Conservation (phyloP, 139 green algal genomes). For the Volvox africanus region DNA sequence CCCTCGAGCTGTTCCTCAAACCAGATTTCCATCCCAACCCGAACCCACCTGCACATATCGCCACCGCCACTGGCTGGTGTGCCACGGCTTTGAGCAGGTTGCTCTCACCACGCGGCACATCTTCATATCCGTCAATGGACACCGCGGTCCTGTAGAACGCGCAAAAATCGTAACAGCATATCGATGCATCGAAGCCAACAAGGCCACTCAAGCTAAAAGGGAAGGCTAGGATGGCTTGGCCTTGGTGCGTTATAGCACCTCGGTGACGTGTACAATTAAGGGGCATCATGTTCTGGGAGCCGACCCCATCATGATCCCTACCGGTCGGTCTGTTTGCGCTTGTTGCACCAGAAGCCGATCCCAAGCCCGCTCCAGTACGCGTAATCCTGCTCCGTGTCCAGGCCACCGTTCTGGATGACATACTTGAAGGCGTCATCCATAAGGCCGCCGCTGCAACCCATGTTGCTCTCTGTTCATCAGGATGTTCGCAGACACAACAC, state of each 20-base stretch:
- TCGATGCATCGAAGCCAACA: too few relatives aligned
- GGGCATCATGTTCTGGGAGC: too few relatives aligned
- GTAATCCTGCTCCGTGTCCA: conserved; percentile 92
- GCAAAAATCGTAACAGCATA: too few relatives aligned
- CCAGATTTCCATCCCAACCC: too few relatives aligned
- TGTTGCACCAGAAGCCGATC: conserved; percentile 73
- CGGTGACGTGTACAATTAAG: too few relatives aligned
- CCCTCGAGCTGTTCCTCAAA: too few relatives aligned
- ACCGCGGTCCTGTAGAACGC: conserved; percentile 57
- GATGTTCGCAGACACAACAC: too few relatives aligned
- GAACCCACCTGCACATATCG: conserved; percentile 85
- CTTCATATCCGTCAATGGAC: conserved; percentile 92
- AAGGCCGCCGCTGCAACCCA: conserved; percentile 78
- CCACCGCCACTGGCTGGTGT: conserved; percentile 92
- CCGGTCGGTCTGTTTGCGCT: conserved; percentile 55
- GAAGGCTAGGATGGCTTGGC: too few relatives aligned
- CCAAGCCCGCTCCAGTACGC: conserved; percentile 75
- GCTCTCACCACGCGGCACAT: conserved; percentile 75
- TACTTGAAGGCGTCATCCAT: conserved; percentile 91
- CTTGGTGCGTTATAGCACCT: too few relatives aligned
- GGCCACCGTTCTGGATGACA: conserved; percentile 81
- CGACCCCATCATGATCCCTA: background rate
- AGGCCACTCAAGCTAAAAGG: too few relatives aligned
- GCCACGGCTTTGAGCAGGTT: conserved; percentile 79
- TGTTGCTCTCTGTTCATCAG: conserved; percentile 28